Conservation (phyloP, 306 rosid species). For the Fragaria nilgerrensis region DNA sequence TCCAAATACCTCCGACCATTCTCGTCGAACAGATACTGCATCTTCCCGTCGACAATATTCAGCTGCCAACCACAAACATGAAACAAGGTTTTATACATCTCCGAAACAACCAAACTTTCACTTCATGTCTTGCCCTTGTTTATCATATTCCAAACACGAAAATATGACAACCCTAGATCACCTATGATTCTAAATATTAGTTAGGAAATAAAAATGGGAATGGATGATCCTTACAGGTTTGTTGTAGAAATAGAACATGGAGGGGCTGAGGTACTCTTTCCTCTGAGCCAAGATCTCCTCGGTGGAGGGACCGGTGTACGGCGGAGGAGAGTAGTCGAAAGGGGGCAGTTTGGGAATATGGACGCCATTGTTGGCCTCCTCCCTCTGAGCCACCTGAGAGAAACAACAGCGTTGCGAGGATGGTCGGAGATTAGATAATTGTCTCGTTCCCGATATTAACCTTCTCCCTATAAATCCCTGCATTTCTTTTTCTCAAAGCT, state of each 20-base stretch:
- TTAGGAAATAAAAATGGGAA: background rate
- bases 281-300: constrained; percentile 76
- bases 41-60: constrained; percentile 80
- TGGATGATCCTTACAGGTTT: constrained; percentile 47
- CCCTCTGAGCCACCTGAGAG: constrained; percentile 41
- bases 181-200: background rate
- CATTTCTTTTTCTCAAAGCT: constrained; percentile 34
- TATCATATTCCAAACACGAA: background rate
- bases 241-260: constrained; percentile 58
- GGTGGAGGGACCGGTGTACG: constrained; percentile 66
- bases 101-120: background rate
- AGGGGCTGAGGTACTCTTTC: constrained; percentile 70
- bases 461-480: constrained; percentile 40
- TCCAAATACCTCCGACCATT: constrained; percentile 82
- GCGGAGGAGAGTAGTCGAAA: constrained; percentile 65
- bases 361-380: constrained; percentile 13
- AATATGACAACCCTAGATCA: background rate
- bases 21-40: constrained; percentile 83
- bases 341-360: constrained; percentile 47
- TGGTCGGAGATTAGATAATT: constrained; percentile 1
- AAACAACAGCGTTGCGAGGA: constrained; percentile 25
- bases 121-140: background rate
- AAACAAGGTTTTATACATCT: background rate
- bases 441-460: constrained; percentile 16
- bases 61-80: constrained; percentile 34